A percentile compares a stretch with the other conserved stretches of the same genome.
Evolutionary conservation across 2,329 filamentous ascomycete species (phyloP).

Genomic region (Uncinocarpus reesii): DNA sequence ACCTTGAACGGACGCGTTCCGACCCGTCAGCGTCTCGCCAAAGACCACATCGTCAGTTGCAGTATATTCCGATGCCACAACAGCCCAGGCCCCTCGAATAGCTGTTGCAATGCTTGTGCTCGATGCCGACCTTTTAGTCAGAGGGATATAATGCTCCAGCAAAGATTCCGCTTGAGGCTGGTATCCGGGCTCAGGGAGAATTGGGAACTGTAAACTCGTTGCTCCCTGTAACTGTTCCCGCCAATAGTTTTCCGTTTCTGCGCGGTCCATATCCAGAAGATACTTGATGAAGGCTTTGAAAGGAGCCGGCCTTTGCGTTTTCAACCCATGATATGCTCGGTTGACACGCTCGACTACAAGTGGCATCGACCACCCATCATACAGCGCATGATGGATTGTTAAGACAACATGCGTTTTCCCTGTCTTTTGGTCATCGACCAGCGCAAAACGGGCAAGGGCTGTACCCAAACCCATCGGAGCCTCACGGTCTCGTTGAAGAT

Average conservation of each 20-base stretch:
- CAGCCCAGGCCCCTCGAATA: conserved; percentile 13
- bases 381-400: conserved; percentile 33
- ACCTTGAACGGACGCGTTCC: conserved; percentile 30
- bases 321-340: conserved; percentile 18
- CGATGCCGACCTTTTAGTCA: conserved; percentile 24
- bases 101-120: conserved; percentile 26
- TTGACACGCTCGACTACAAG: conserved; percentile 28
- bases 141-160: conserved; percentile 22
- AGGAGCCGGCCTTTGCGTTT: conserved; percentile 13
- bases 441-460: conserved; percentile 18
- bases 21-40: conserved; percentile 36
- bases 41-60: conserved; percentile 33
- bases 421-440: conserved; percentile 15
- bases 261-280: conserved; percentile 33
- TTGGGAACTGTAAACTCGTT: conserved; percentile 38
- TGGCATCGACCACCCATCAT: conserved; percentile 32
- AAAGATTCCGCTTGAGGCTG: conserved; percentile 32
- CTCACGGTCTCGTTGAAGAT: conserved; percentile 16
- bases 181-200: conserved; percentile 40
- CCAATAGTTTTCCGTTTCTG: conserved; percentile 41
- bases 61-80: conserved; percentile 9
- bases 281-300: conserved; percentile 46
- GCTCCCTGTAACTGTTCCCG: conserved; percentile 38
- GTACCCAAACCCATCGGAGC: conserved; percentile 20
- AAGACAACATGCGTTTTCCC: conserved; percentile 21